Evolutionary conservation across 2,329 filamentous ascomycete genomes (phyloP), one percentile per base, ranked within the genome.

Genomic region (Sporothrix mexicana): DNA sequence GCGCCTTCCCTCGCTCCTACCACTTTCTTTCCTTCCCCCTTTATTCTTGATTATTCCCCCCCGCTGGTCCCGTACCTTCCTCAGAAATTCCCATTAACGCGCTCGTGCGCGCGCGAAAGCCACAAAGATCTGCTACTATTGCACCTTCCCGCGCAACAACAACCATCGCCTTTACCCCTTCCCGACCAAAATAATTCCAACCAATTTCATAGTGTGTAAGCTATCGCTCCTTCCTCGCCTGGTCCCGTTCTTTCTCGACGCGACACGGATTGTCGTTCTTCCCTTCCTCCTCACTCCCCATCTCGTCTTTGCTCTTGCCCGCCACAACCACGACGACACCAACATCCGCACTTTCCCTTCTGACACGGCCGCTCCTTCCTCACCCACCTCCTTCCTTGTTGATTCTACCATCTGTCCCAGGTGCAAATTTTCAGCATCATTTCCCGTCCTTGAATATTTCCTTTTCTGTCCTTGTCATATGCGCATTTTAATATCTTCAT

Each of bases 191-290:
- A 69, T 62, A 64, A 23, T 62, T 64, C 57, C 57, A 47, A 43
- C 71, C 71, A 72, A 72, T 72, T 55, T 72, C 47, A 69, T 55
- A 57, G 51, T 55, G 73, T 73, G 55, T 73, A 69, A 73, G 67
- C 74, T 72, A 51, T 71, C 73, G 61, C 69, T 71, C 71, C 70
- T 74, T 73, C 72, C 69, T n/a, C 57, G 15, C 62, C 45, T 41
- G 67, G 71, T 72, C 73, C 71, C 70, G 72, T 73, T 74, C 73
- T 74, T 75, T 74, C 74, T 74, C 74, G 75, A 76, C 74, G 75
- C 73, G 74, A 73, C 74, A 71, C 74, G 73, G 69, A 72, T 68
- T 51, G 74, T 70, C 73, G 68, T 74, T 74, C 55, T 70, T 75
- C 45, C 74, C 67, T 74, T 74, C 59, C 64, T 49, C n/a, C 23